These are phyloP conservation scores for Aristolochia fimbriata DNA, from an alignment of 164 flowering plant species.

Conservation along the genomic window DNA sequence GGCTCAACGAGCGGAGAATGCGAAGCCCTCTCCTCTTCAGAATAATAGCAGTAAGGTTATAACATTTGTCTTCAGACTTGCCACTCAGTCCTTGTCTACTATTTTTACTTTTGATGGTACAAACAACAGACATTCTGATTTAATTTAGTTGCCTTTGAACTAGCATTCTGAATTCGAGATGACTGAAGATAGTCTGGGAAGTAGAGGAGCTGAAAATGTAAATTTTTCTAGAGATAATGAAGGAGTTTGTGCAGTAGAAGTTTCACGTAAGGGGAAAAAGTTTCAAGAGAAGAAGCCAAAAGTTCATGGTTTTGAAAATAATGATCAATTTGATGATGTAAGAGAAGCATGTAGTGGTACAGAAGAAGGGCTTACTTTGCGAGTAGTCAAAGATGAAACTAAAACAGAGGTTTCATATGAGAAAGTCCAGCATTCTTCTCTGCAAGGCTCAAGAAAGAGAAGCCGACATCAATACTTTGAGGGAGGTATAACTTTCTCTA, in stretches of 20 bases:
- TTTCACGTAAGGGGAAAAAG: conserved; percentile 29
- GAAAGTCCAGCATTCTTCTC: conserved; percentile 20
- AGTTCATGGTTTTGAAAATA: conserved; percentile 21
- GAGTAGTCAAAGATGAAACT: conserved; percentile 25
- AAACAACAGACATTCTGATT: not conserved
- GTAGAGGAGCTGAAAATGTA: conserved; percentile 56
- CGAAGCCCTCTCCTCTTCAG: conserved; percentile 36
- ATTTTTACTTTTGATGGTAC: no score
- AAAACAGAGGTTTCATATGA: conserved; percentile 31
- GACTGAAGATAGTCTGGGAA: conserved; percentile 46
- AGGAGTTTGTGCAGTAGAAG: conserved; percentile 22
- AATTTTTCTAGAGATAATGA: conserved; percentile 28
- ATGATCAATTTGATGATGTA: conserved; percentile 33
- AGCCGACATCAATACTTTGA: conserved; percentile 38
- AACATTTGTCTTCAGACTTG: not conserved
- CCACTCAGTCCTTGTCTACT: no score
- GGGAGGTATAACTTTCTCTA: conserved; percentile 23
- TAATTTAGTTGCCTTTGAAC: not conserved
- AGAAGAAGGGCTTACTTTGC: conserved; percentile 40
- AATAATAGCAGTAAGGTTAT: conserved; percentile 37
- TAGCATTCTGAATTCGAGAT: conserved; percentile 26
- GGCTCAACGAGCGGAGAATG: conserved; percentile 43
- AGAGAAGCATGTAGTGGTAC: conserved; percentile 75
- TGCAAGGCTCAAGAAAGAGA: conserved; percentile 37
- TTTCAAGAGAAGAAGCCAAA: conserved; percentile 25